Base-by-base conservation (phyloP, 306 rosid species). In the Rosa rugosa region DNA sequence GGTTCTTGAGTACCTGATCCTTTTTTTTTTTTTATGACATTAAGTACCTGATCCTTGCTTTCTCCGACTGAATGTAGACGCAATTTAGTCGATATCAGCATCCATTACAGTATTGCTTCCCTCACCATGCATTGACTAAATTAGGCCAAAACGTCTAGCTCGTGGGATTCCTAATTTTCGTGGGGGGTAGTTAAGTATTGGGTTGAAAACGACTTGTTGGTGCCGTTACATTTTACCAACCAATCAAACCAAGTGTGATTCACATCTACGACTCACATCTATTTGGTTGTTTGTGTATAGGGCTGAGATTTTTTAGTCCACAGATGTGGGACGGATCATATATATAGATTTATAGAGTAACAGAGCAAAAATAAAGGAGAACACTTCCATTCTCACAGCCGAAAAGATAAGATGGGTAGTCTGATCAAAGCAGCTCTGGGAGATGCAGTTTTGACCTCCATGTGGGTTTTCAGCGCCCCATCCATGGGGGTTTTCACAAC, bases 361-460 rank as follows among this genome's bases (percentile, higher is more conserved):
- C 17, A 23, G 38, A 12, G 25, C 16, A 42, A 4, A 25, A 25
- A 11, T 13, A 62, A 64, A 27, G 41, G n/a, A 5, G 20, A 16
- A 31, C 44, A 16, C 11, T 64, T 64, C 2, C 67, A 25, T 12
- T 62, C 18, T 27, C 11, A 34, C 11, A 64, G 69, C 36, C 5
- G n/a, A 8, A 14, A 34, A 27, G 36, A 60, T 38, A 22, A 45
- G 9, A 90, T 90, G 92, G 76, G 82, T 5, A 40, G 69, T 17
- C 3, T 85, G 53, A 38, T 86, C 38, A 86, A 73, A n/a, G 71
- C 63, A 51, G 89, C 85, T 45, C 49, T 76, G 0, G 90, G 85
- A 69, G 91, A 88, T 75, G 88, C 90, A 42, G 68, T 83, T n/a
- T 60, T 90, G 78, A 88, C 94, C 11, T 88, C 85, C 10, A 46